Evolutionary conservation across 2,329 filamentous ascomycete genomes (phyloP).

Genomic region (Ilyonectria destructans): DNA sequence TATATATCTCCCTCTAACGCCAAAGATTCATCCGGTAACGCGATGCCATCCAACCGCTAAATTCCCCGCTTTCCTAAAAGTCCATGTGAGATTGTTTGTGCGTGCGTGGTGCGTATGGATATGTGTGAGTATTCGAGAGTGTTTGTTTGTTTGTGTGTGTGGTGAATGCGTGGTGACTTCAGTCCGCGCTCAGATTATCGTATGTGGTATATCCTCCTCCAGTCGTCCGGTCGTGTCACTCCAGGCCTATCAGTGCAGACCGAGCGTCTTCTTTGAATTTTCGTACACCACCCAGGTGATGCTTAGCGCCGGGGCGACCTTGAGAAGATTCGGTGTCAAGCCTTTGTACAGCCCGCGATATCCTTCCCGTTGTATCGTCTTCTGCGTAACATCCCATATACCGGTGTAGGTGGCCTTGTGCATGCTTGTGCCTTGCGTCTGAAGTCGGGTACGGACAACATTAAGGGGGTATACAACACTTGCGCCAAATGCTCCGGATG

Average conservation of each 20-base stretch:
- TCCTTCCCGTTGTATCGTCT: slow-evolving; percentile 88
- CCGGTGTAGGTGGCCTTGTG: slow-evolving; percentile 93
- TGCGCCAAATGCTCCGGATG: slow-evolving; percentile 92
- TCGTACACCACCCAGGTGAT: slow-evolving; percentile 97
- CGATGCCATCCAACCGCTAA: slow-evolving; percentile 49
- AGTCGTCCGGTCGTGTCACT: slow-evolving; percentile 11
- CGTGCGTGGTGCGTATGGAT: slow-evolving; percentile 12
- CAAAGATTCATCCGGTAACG: slow-evolving; percentile 42
- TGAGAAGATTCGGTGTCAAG: slow-evolving; percentile 93
- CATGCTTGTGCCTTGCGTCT: slow-evolving; percentile 94
- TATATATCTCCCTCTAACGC: slow-evolving; percentile 47
- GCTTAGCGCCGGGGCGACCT: slow-evolving; percentile 95
- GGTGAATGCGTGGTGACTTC: slow-evolving; percentile 30
- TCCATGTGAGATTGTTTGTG: slow-evolving; percentile 30
- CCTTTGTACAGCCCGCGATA: slow-evolving; percentile 93
- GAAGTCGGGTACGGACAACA: slow-evolving; percentile 89
- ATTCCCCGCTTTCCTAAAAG: slow-evolving; percentile 47
- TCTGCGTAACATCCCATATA: slow-evolving; percentile 89
- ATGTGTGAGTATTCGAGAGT: neutral
- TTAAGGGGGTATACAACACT: slow-evolving; percentile 97
- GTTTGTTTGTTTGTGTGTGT: neutral
- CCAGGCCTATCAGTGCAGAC: slow-evolving; percentile 58
- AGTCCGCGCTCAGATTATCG: slow-evolving; percentile 23
- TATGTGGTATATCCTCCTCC: slow-evolving; percentile 13
- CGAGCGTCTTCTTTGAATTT: slow-evolving; percentile 84